Conservation (phyloP, 2,329 filamentous ascomycete genomes). For the Ophiostoma himal-ulmi region DNA sequence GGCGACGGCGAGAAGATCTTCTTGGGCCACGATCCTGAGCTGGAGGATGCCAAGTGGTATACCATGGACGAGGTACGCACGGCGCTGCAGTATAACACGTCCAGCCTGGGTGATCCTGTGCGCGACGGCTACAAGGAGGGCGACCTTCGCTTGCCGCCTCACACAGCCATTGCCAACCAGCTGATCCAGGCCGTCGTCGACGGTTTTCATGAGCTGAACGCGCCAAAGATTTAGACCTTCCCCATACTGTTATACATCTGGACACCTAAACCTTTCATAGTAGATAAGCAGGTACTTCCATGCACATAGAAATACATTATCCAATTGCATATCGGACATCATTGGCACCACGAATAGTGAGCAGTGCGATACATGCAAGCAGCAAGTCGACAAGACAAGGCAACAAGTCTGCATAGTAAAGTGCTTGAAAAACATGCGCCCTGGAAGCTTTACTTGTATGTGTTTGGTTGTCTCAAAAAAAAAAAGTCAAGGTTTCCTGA, state of each 20-base stretch:
- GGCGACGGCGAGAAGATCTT: constrained; percentile 70
- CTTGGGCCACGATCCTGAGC: constrained; percentile 81
- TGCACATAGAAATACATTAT: background rate
- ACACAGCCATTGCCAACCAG: constrained; percentile 88
- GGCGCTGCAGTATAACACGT: constrained; percentile 63
- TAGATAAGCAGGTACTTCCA: too few species aligned
- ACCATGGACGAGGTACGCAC: constrained; percentile 70
- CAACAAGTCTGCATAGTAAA: too few species aligned
- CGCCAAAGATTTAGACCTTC: constrained; percentile 41
- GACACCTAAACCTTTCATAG: too few species aligned
- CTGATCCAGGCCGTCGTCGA: constrained; percentile 72
- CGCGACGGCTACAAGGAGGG: constrained; percentile 68
- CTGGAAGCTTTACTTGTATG: too few species aligned
- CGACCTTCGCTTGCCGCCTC: constrained; percentile 70
- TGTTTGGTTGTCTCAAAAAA: too few species aligned
- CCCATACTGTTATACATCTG: too few species aligned
- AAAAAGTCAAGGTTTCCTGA: too few species aligned
- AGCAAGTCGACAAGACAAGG: too few species aligned
- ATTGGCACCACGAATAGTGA: too few species aligned
- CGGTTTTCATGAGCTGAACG: constrained; percentile 57
- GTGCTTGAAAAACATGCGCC: too few species aligned
- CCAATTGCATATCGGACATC: too few species aligned
- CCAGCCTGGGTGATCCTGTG: constrained; percentile 58
- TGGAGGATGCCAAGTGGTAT: constrained; percentile 89
- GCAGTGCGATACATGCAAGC: too few species aligned